Evolutionary conservation across 106 monocot genomes (phyloP).

Genomic region (Ottelia alismoides): DNA sequence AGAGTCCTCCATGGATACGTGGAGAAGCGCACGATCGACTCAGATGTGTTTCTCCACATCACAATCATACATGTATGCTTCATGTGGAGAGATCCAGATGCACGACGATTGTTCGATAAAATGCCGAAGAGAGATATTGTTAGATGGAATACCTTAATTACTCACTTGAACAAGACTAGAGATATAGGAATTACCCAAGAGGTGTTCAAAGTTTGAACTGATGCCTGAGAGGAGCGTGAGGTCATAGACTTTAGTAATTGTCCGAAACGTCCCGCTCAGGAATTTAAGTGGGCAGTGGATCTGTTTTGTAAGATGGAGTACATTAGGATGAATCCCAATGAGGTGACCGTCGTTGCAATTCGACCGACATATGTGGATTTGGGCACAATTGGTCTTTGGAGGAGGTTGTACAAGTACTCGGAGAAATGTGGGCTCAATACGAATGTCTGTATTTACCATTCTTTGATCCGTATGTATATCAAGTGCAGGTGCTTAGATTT

Average conservation of each 20-base stretch:
- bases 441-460: conserved; percentile 33
- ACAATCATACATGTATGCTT: no score
- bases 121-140: no score
- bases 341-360: conserved; percentile 40
- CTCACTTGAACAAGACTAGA: conserved; percentile 21
- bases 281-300: conserved; percentile 26
- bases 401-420: conserved; percentile 25
- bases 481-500: conserved; percentile 46
- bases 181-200: conserved; percentile 28
- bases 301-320: conserved; percentile 40
- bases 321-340: conserved; percentile 27
- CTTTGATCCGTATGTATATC: conserved; percentile 61
- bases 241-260: conserved; percentile 63
- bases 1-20: no score
- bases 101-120: no score
- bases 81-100: no score
- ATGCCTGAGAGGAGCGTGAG: conserved; percentile 35
- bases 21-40: no score
- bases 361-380: conserved; percentile 45
- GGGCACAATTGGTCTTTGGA: conserved; percentile 33
- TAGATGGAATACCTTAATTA: conserved; percentile 51
- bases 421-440: conserved; percentile 16
- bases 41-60: no score
- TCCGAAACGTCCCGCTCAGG: conserved; percentile 32
- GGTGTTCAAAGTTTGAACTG: conserved; percentile 33